Base-by-base conservation (phyloP, 345 rosid species). In the Eucalyptus cloeziana region DNA sequence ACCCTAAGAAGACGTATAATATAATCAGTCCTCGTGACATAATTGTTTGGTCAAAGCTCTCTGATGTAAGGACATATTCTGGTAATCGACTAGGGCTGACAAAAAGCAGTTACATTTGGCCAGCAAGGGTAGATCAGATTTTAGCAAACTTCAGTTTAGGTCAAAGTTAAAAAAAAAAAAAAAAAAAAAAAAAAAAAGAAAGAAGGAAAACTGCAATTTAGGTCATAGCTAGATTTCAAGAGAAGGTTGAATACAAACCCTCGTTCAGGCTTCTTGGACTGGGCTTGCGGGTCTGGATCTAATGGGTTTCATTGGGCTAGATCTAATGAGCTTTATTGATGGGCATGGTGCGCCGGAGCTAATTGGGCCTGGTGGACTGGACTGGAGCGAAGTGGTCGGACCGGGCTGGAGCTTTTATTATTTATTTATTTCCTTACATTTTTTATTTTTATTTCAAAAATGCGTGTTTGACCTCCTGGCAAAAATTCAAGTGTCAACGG, bases 161-260 rank as follows among this genome's bases (percentile, higher is more conserved):
- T 52, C 58, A 52, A 52, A 52, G 58, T 52, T 52, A 4, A 21
- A 7, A 21, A 52, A 7, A 19, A 7, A 7, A 7, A 15, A 50
- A 13, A 49, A 5, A 14, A 49, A 14, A 5, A 2, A 15, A 50
- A 15, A 2, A 2, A 16, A 17, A 3, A 19, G 7, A 1, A 1
- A 19, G 1, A 52, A 52, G 10, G 25, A 52, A 52, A 52, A 52
- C 58, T 52, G 21, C 43, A 31, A 67, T 67, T 67, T 67, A 17
- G 37, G 79, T 31, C 79, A 31, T 67, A 10, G 79, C 43, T 15
- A 16, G 21, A 31, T 67, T 31, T 31, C 22, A 4, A 67, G 22
- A 67, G 40, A 31, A 31, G 40, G 79, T 67, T 16, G 79, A 31
- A 31, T 31, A 31, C 43, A 67, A 16, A 31, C 19, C 79, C 58